Percentiles rank a stretch among this genome's conserved stretches.
Evolutionary conservation across 2,329 filamentous ascomycete species (phyloP).

Genomic region (Monilinia aucupariae): DNA sequence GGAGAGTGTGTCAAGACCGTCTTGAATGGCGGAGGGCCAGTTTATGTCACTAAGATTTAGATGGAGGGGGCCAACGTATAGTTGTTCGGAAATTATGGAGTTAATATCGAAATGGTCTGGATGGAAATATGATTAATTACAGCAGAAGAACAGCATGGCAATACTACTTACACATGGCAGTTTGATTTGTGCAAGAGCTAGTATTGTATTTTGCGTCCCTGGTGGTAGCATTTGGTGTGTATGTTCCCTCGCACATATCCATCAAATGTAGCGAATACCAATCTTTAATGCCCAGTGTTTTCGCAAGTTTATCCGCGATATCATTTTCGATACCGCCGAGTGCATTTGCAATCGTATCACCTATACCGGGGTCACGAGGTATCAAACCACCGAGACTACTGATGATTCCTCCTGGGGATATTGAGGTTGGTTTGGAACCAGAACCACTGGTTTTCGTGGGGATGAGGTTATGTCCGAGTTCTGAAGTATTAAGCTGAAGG

Average conservation of each 20-base stretch:
- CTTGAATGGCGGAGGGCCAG: conserved; percentile 52
- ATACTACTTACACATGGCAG: conserved; percentile 42
- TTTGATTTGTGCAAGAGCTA: conserved; percentile 48
- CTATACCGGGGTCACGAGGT: conserved; percentile 33
- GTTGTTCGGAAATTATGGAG: conserved; percentile 43
- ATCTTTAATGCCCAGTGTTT: conserved; percentile 49
- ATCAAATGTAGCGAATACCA: conserved; percentile 58
- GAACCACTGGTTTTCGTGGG: conserved; percentile 25
- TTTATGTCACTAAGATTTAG: conserved; percentile 48
- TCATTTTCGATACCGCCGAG: conserved; percentile 33
- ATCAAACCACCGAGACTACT: conserved; percentile 31
- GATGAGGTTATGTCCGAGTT: conserved; percentile 41
- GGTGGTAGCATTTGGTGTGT: conserved; percentile 34
- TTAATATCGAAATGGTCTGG: conserved; percentile 49
- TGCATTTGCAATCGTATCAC: conserved; percentile 36
- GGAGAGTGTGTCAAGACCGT: conserved; percentile 47
- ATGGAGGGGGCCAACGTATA: conserved; percentile 38
- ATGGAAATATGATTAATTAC: background rate
- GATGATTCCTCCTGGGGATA: conserved; percentile 14
- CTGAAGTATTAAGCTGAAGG: conserved; percentile 51
- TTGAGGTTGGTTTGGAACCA: conserved; percentile 30
- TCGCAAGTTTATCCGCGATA: conserved; percentile 38
- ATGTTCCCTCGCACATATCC: conserved; percentile 50
- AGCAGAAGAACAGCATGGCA: background rate
- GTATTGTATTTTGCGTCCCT: conserved; percentile 45